Conservation (phyloP, 257 asterid species). For the Rauvolfia tetraphylla region DNA sequence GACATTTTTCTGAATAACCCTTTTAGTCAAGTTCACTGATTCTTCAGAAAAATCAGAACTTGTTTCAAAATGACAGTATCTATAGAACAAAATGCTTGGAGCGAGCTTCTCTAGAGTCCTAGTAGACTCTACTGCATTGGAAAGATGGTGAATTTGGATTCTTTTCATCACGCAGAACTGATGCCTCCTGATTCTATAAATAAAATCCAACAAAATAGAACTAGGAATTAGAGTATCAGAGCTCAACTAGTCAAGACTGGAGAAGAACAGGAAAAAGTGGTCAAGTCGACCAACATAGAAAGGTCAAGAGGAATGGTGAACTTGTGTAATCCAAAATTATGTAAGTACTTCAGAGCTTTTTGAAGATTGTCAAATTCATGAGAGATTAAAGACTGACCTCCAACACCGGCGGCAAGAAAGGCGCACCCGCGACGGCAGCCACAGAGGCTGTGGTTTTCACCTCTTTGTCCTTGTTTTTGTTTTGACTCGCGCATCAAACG, state of each 20-base stretch:
- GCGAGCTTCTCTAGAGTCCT: constrained; percentile 11
- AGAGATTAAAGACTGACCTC: background rate
- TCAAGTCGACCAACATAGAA: too few relatives aligned
- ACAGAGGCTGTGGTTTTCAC: background rate
- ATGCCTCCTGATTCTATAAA: background rate
- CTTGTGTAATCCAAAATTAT: background rate
- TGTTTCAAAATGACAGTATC: constrained; percentile 32
- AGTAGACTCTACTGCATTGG: constrained; percentile 11
- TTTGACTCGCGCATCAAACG: too few relatives aligned
- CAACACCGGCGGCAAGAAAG: background rate
- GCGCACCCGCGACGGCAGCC: background rate
- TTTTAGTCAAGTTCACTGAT: constrained; percentile 24
- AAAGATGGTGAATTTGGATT: constrained; percentile 19
- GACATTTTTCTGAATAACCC: constrained; percentile 40
- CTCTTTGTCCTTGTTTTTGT: too few relatives aligned
- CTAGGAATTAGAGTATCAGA: background rate
- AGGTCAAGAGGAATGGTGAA: background rate
- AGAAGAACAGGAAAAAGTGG: background rate
- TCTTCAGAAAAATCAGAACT: constrained; percentile 23
- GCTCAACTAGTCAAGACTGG: background rate
- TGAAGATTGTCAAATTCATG: background rate
- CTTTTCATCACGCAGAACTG: constrained; percentile 27
- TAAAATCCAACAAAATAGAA: background rate
- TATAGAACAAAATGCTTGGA: constrained; percentile 11
- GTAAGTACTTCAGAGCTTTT: background rate